Evolutionary conservation across 1,284 basidiomycete genomes (phyloP).

Genomic region (Leccinum pachyderme): DNA sequence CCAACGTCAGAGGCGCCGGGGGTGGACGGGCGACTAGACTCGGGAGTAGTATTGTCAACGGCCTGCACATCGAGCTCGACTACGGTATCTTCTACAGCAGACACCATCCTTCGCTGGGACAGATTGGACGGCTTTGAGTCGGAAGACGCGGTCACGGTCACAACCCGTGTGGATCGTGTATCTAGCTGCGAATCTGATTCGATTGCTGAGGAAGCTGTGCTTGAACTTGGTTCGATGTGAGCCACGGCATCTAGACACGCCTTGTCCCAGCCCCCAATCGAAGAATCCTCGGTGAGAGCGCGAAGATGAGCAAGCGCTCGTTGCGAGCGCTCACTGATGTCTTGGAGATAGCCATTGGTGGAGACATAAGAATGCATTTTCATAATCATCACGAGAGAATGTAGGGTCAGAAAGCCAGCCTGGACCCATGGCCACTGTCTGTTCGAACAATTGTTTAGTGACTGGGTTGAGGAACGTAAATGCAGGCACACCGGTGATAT

Average conservation of each 20-base stretch:
- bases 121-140: constrained; percentile 51
- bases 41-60: constrained; percentile 1
- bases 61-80: constrained; percentile 6
- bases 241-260: constrained; percentile 49
- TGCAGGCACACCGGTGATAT: constrained; percentile 58
- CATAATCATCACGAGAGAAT: constrained; percentile 90
- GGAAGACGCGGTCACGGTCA: constrained; percentile 45
- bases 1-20: constrained; percentile 2
- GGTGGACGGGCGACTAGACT: constrained; percentile 5
- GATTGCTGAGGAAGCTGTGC: constrained; percentile 25
- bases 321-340: constrained; percentile 48
- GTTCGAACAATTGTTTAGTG: not conserved
- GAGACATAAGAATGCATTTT: constrained; percentile 95
- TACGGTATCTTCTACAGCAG: constrained; percentile 29
- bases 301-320: constrained; percentile 45
- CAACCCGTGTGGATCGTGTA: constrained; percentile 38
- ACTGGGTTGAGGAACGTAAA: constrained; percentile 1
- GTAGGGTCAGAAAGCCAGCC: constrained; percentile 93
- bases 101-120: constrained; percentile 53
- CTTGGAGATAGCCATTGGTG: constrained; percentile 83
- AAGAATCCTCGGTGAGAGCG: constrained; percentile 40
- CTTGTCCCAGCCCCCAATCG: constrained; percentile 61
- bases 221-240: constrained; percentile 25
- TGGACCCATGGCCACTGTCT: constrained; percentile 98
- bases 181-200: constrained; percentile 24